phyloP scores from a whole-genome alignment of 495 filamentous ascomycete genomes.

The Trichocladium antarcticum region DNA sequence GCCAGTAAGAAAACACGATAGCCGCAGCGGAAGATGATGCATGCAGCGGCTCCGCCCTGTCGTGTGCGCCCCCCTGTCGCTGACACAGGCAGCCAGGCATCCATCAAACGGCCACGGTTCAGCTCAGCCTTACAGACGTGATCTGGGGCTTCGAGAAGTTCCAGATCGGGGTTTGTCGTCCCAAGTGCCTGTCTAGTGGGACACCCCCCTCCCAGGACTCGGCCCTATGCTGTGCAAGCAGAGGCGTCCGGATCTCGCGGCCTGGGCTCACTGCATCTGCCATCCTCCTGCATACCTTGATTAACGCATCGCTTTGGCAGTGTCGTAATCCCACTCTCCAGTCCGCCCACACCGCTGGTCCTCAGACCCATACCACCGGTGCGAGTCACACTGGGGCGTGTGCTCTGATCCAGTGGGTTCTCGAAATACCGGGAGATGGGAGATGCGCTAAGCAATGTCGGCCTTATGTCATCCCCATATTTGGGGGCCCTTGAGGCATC shows the following conservation, averaged over 20 bases:
- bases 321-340: not conserved
- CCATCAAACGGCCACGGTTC: not conserved
- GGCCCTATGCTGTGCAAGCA: slow-evolving; percentile 3
- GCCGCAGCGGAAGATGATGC: slow-evolving; percentile 9
- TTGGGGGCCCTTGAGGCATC: slow-evolving; percentile 7
- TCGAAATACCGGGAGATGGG: slow-evolving; percentile 4
- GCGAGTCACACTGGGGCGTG: slow-evolving; percentile 10
- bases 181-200: slow-evolving; percentile 4
- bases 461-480: slow-evolving; percentile 14
- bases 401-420: slow-evolving; percentile 1
- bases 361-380: slow-evolving; percentile 3
- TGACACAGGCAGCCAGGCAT: slow-evolving; percentile 14
- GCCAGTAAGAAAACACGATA: not conserved
- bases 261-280: slow-evolving; percentile 1
- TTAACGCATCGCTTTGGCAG: not conserved
- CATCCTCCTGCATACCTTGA: not conserved
- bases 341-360: slow-evolving; percentile 3
- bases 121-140: slow-evolving; percentile 15
- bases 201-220: not conserved
- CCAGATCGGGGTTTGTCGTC: not conserved
- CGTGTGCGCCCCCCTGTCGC: slow-evolving; percentile 8
- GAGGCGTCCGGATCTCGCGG: slow-evolving; percentile 5
- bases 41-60: slow-evolving; percentile 10
- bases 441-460: not conserved
- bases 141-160: slow-evolving; percentile 1